These are phyloP conservation scores for Hortaea werneckii DNA, from an alignment of 2,329 filamentous ascomycete species.

Conservation along the genomic window DNA sequence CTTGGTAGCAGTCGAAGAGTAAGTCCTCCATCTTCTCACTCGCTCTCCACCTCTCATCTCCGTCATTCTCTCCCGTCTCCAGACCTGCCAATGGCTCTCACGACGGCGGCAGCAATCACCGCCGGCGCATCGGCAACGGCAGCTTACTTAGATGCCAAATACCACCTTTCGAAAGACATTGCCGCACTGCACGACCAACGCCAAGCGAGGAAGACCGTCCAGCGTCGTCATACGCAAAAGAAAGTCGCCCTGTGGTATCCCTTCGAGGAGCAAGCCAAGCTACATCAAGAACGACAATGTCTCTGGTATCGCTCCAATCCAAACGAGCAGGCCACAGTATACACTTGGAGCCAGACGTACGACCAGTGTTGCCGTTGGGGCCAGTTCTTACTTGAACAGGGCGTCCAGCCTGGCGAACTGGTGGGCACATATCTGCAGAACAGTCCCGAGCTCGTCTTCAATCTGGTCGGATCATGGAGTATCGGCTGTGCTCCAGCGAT, in stretches of 20 bases:
- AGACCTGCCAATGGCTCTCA: neutral
- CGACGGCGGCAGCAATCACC: conserved; percentile 1
- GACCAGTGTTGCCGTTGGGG: conserved; percentile 49
- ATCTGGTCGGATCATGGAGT: conserved; percentile 20
- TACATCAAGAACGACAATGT: conserved; percentile 35
- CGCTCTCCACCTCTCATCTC: too few species aligned
- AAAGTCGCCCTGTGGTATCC: conserved; percentile 54
- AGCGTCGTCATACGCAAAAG: conserved; percentile 34
- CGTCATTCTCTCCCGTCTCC: neutral
- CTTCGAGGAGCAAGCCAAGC: conserved; percentile 36
- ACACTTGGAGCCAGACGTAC: conserved; percentile 49
- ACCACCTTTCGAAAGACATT: conserved; percentile 54
- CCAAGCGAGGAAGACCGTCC: conserved; percentile 25
- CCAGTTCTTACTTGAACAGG: conserved; percentile 45
- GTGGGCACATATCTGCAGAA: conserved; percentile 27
- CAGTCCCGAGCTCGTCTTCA: conserved; percentile 25
- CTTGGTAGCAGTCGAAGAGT: too few species aligned
- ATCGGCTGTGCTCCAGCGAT: conserved; percentile 25
- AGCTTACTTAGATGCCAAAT: conserved; percentile 59
- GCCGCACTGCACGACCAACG: conserved; percentile 34
- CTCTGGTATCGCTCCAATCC: conserved; percentile 56
- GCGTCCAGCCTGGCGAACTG: conserved; percentile 24
- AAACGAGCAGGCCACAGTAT: conserved; percentile 20
- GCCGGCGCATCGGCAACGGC: conserved; percentile 7
- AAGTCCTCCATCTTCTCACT: too few species aligned